Conservation (phyloP, 176 grass and related monocot species). For the Chrysopogon serrulatus region DNA sequence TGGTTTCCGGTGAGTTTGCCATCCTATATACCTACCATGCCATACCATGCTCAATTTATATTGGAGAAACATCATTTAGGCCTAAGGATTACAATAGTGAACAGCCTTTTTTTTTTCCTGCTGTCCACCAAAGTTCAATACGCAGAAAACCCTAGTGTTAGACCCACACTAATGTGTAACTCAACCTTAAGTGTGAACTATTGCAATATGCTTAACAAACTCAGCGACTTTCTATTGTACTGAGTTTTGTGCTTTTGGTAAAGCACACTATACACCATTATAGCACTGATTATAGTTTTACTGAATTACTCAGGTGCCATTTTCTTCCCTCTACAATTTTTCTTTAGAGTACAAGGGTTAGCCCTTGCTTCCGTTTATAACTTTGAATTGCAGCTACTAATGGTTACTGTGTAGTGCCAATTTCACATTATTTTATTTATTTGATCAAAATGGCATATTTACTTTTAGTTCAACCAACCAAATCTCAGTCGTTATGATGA, state of each 20-base stretch:
- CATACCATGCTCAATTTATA: too few species aligned
- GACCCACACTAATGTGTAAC: not conserved
- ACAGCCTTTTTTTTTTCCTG: not conserved
- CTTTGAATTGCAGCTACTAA: not conserved
- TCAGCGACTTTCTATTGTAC: too few species aligned
- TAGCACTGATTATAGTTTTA: not conserved
- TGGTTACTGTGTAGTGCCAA: not conserved
- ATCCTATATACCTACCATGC: not conserved
- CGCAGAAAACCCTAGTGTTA: not conserved
- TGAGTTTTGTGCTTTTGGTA: too few species aligned
- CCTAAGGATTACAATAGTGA: not conserved
- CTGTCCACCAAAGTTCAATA: not conserved
- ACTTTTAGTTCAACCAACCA: not conserved
- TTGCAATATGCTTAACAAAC: too few species aligned
- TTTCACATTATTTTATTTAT: slow-evolving; percentile 2
- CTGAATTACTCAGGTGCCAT: not conserved
- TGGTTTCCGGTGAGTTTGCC: slow-evolving; percentile 61
- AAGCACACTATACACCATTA: too few species aligned
- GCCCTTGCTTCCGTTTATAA: too few species aligned
- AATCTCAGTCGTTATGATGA: not conserved
- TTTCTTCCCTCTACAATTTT: too few species aligned
- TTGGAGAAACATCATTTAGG: too few species aligned
- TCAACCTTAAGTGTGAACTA: too few species aligned
- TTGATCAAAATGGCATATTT: not conserved
- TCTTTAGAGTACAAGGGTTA: too few species aligned